Conservation (phyloP, 108 stramenopile species). For the Cylindrotheca fusiformis region DNA sequence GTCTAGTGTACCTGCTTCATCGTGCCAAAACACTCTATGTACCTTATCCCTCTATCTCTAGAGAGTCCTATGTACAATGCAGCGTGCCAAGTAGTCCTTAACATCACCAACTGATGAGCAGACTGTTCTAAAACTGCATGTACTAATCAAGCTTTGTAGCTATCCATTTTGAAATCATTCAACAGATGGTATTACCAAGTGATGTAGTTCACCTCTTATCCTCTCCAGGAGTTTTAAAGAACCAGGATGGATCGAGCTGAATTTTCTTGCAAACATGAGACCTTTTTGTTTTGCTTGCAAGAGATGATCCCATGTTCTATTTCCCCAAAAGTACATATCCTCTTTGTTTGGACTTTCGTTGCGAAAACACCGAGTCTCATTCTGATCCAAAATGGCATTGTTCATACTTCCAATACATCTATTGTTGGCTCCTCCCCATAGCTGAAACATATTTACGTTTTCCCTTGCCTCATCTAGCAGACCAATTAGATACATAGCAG, state of each 20-base stretch:
- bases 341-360: slow-evolving; percentile 17
- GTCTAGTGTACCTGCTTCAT: too few species aligned
- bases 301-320: slow-evolving; percentile 18
- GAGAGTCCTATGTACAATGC: too few species aligned
- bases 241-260: slow-evolving; percentile 17
- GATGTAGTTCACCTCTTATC: slow-evolving; percentile 14
- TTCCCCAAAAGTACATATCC: slow-evolving; percentile 10
- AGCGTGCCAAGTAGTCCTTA: too few species aligned
- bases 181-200: too few species aligned
- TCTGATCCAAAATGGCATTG: slow-evolving; percentile 32
- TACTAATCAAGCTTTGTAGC: too few species aligned
- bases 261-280: slow-evolving; percentile 50
- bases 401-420: slow-evolving; percentile 31
- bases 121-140: too few species aligned
- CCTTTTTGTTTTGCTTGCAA: slow-evolving; percentile 29
- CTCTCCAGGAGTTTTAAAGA: slow-evolving; percentile 34
- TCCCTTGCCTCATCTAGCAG: slow-evolving; percentile 20
- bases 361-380: slow-evolving; percentile 23
- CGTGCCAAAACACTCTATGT: too few species aligned
- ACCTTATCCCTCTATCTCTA: too few species aligned
- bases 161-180: too few species aligned
- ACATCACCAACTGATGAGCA: too few species aligned
- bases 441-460: slow-evolving; percentile 38
- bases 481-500: slow-evolving; percentile 36
- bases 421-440: slow-evolving; percentile 29